Base-by-base conservation (phyloP, 495 filamentous ascomycete species). In the Halenospora varia region DNA sequence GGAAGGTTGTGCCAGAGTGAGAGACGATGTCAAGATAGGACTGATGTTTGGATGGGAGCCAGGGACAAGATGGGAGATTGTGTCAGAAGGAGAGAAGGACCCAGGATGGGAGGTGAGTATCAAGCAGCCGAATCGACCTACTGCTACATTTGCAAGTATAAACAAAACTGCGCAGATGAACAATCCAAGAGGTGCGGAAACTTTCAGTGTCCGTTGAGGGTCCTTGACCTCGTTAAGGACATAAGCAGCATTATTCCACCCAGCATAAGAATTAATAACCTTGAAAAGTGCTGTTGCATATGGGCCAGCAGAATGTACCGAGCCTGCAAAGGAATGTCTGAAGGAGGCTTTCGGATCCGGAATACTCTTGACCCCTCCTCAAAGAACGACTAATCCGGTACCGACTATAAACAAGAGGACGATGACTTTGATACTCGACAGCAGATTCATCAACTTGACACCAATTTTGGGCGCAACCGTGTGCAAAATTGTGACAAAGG, bases 281-380 rank as follows among this genome's bases (percentile, higher is more conserved):
- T 84, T 83, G 59, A 83, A 81, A 44, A 88, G 53, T 1, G 84
- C 81, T 52, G 80, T 87, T 45, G 80, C 78, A 57, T 82, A 80
- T 13, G 19, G 20, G 22, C 40, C 26, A 35, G 18, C 22, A 8
- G 35, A 66, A 10, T 58, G 60, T 2, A 40, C 60, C 6, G 73
- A 73, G 9, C 70, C 68, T 0, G 57, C 63, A 53, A 73, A 73
- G 0, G 72, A 51, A 39, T 69, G 51, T 13, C 57, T 42, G 39
- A 75, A 69, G 48, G 62, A 70, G n/a, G 65, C 60, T 22, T 69
- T 57, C 0, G 72, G 73, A 48, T 73, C 3, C 59, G 70, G 20
- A 71, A 60, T 22, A 74, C 57, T 41, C 0, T 66, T 60, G 2
- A 71, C 64, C 20, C 65, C 62, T 1, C 63, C 66, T 41, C 60